These are phyloP conservation scores for Daedaleopsis nitida DNA, from an alignment of 768 basidiomycete genomes.

Conservation along the genomic window DNA sequence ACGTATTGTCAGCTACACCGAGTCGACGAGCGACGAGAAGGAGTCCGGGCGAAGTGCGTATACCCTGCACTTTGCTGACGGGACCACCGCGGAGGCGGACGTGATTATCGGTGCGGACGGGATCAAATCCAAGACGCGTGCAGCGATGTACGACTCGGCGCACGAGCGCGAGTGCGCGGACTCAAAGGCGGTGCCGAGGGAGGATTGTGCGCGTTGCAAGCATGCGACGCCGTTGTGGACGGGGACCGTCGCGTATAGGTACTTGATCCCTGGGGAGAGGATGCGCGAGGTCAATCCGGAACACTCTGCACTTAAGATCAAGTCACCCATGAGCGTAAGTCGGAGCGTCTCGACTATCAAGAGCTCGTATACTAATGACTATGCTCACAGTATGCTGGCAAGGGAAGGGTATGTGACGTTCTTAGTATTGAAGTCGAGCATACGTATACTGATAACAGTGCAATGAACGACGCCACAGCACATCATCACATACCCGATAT, in stretches of 20 bases:
- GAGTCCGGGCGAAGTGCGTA: neutral
- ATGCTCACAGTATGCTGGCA: constrained; percentile 21
- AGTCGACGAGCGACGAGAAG: neutral
- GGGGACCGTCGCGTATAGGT: constrained; percentile 29
- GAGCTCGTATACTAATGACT: neutral
- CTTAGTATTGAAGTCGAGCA: constrained; percentile 15
- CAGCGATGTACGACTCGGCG: constrained; percentile 21
- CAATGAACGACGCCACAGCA: constrained; percentile 18
- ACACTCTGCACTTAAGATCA: constrained; percentile 13
- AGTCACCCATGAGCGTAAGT: constrained; percentile 15
- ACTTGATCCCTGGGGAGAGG: constrained; percentile 26
- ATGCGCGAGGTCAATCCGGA: constrained; percentile 23
- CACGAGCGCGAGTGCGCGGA: constrained; percentile 14
- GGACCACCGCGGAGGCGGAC: constrained; percentile 25
- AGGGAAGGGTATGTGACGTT: constrained; percentile 15
- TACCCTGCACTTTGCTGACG: constrained; percentile 26
- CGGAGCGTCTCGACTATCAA: neutral
- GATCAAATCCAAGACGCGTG: constrained; percentile 29
- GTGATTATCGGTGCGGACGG: constrained; percentile 33
- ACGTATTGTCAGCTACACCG: constrained; percentile 23
- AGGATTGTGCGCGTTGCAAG: constrained; percentile 14
- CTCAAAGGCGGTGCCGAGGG: neutral
- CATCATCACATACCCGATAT: constrained; percentile 30
- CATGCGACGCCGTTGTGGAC: constrained; percentile 28
- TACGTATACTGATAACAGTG: neutral